Evolutionary conservation across 2,329 filamentous ascomycete species (phyloP), one percentile per base, ranked within the genome.

Genomic region (Massarina eburnea): DNA sequence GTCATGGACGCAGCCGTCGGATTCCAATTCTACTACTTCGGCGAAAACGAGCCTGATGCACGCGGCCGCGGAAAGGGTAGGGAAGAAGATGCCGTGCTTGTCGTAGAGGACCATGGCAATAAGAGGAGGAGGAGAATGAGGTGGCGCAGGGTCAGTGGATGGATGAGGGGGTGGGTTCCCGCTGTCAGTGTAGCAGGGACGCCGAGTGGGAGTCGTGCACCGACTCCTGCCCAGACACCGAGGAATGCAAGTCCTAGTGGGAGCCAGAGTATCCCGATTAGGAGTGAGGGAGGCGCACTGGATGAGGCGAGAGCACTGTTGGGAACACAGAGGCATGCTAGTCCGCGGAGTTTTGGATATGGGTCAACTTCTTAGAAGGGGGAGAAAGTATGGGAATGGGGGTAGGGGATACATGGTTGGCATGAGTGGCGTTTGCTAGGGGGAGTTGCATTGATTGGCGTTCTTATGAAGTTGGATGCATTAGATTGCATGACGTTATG

Each of bases 141-240:
- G 41, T 85, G 81, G 82, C 72, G 74, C 32, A 71, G 75, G 21
- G 81, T 84, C 5, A 80, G 73, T 45, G 82, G 82, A 8, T 85
- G 81, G 81, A 84, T 85, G 81, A 74, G 82, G 48, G 82, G 82
- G 2, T 85, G 82, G 83, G 77, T 84, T 27, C 83, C 83, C 1
- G 76, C 70, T 43, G 69, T 76, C 20, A 71, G 68, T 49, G 70
- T 71, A 7, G 64, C 64, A 5, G 68, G 58, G 0, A 69, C 66
- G 4, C 67, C 67, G 3, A 63, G 52, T 36, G 57, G 49, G 1
- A 67, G 62, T 42, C 55, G 63, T 1, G 59, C 59, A 1, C 39
- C 39, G 1, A 70, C 66, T 18, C 67, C 67, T 2, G 57, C 54
- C 3, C 48, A 59, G 33, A 53, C 57, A 17, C 54, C 55, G 8